Evolutionary conservation across 2,329 filamentous ascomycete species (phyloP).

Genomic region (Colletotrichum chlorophyti): DNA sequence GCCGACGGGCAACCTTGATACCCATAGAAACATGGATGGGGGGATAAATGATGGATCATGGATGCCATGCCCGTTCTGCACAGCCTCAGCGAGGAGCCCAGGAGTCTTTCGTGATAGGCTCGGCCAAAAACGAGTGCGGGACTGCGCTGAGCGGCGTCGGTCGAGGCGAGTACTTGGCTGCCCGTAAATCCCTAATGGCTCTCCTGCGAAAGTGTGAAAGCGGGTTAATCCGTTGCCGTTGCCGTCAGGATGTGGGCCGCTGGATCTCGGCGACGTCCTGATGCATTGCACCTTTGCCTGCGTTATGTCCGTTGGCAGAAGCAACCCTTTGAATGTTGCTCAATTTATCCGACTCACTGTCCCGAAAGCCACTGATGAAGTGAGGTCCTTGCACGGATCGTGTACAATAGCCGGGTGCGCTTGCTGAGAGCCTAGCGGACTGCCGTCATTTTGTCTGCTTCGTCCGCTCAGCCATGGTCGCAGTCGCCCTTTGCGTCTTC

Average conservation of each 20-base stretch:
- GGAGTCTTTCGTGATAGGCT: constrained; percentile 12
- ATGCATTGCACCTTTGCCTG: neutral
- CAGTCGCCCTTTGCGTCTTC: constrained; percentile 15
- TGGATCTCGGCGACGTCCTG: constrained; percentile 15
- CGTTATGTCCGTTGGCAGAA: neutral
- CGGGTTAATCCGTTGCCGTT: neutral
- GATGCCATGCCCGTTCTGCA: constrained; percentile 5
- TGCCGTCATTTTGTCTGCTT: no score
- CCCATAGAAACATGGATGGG: neutral
- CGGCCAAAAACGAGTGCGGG: no score
- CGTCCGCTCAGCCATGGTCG: constrained; percentile 13
- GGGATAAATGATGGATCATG: neutral
- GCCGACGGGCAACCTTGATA: neutral
- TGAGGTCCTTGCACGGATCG: no score
- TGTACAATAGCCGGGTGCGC: no score
- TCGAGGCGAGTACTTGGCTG: constrained; percentile 13
- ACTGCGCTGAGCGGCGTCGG: no score
- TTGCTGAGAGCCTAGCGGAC: no score
- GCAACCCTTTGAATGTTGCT: no score
- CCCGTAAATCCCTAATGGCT: no score
- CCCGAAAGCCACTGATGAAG: no score
- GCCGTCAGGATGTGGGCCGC: constrained; percentile 7
- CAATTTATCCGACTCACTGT: no score
- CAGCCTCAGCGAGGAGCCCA: constrained; percentile 15
- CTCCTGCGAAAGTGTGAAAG: no score